These are phyloP conservation scores for Mortierella polycephala DNA, from an alignment of 371 early-diverging fungal species.

Conservation along the genomic window DNA sequence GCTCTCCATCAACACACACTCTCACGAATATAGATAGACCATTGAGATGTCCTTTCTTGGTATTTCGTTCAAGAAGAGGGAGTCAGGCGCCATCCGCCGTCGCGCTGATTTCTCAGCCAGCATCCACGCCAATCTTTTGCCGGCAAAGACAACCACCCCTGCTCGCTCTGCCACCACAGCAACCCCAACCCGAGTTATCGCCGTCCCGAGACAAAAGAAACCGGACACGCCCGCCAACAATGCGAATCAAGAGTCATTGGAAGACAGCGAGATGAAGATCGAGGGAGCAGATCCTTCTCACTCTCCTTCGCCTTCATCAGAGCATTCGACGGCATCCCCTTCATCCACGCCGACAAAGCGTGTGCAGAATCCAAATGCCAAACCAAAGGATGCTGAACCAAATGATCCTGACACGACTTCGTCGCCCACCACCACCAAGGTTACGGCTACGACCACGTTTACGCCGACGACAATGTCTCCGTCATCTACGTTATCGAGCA, in stretches of 20 bases:
- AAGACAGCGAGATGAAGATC: too few species aligned
- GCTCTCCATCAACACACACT: neutral
- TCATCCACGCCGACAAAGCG: too few species aligned
- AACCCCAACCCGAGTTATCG: neutral
- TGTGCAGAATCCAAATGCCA: too few species aligned
- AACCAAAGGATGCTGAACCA: too few species aligned
- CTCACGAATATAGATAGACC: neutral
- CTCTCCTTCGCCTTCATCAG: too few species aligned
- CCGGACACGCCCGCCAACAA: neutral
- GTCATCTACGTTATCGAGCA: neutral
- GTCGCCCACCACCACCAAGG: neutral
- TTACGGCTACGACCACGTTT: neutral
- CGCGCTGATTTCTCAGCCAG: constrained; percentile 29
- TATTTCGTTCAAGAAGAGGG: constrained; percentile 15
- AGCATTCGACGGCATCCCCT: too few species aligned
- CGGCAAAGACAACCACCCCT: neutral
- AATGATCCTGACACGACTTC: neutral
- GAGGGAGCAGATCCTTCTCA: too few species aligned
- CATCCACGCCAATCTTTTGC: neutral
- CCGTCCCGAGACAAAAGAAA: neutral
- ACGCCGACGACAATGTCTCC: neutral
- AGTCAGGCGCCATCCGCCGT: constrained; percentile 25
- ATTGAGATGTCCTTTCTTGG: constrained; percentile 7
- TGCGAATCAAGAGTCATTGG: neutral
- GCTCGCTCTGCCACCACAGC: neutral